Conservation (phyloP, 2,329 filamentous ascomycete genomes). For the Sphaerulina musiva region DNA sequence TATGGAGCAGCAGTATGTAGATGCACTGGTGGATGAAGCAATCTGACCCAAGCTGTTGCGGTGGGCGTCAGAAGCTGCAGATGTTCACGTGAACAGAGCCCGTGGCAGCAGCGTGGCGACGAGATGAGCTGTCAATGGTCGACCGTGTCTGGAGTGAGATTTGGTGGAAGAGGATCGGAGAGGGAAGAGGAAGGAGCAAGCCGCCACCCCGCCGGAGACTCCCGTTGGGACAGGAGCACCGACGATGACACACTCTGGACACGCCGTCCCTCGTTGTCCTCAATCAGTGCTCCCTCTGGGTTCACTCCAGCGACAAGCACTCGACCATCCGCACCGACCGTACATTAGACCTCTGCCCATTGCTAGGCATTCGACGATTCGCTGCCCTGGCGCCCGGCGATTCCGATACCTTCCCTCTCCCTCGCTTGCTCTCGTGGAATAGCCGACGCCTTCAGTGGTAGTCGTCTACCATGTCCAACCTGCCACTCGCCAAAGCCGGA, state of each 20-base stretch:
- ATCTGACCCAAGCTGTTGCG: not conserved
- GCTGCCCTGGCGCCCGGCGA: not conserved
- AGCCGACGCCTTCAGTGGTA: conserved; percentile 22
- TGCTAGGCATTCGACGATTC: conserved; percentile 7
- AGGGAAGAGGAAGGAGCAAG: not conserved
- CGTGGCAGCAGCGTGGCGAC: not conserved
- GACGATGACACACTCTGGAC: conserved; percentile 3
- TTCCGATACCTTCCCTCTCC: conserved; percentile 1
- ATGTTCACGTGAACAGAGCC: not conserved
- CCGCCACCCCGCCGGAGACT: not conserved
- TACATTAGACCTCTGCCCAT: conserved; percentile 3
- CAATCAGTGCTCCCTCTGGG: conserved; percentile 11
- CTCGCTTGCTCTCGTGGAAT: not conserved
- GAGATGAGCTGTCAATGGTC: not conserved
- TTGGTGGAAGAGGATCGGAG: not conserved
- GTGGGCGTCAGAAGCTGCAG: not conserved
- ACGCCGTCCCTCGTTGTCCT: conserved; percentile 3
- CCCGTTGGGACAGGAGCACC: not conserved
- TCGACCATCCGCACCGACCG: conserved; percentile 6
- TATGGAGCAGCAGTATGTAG: not conserved
- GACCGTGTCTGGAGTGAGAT: not conserved
- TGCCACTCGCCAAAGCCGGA: conserved; percentile 34
- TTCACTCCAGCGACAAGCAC: conserved; percentile 6
- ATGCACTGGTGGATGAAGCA: too few relatives aligned
- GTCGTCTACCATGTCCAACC: conserved; percentile 39